phyloP scores from a whole-genome alignment of 2,329 filamentous ascomycete species.

The Cordyceps javanica region DNA sequence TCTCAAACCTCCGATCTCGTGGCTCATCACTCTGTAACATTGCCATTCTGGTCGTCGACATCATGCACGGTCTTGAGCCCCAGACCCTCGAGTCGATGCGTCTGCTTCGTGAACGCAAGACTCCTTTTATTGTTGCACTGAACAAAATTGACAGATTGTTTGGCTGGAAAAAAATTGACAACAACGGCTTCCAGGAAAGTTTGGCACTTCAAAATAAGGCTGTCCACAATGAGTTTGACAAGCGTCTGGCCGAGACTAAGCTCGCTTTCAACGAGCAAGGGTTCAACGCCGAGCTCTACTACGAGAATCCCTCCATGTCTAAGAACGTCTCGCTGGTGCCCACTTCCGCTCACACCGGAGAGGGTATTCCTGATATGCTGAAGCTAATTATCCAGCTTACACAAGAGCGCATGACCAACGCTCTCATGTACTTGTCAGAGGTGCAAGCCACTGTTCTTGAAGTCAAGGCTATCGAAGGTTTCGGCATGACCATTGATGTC shows the following conservation, averaged over 20 bases:
- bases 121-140: slow-evolving; percentile 94
- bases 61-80: slow-evolving; percentile 98
- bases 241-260: slow-evolving; percentile 85
- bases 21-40: slow-evolving; percentile 99
- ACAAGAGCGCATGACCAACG: slow-evolving; percentile 94
- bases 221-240: slow-evolving; percentile 90
- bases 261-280: slow-evolving; percentile 91
- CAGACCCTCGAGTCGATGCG: slow-evolving; percentile 98
- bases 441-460: slow-evolving; percentile 97
- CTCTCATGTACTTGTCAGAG: slow-evolving; percentile 97
- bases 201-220: slow-evolving; percentile 84
- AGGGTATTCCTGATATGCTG: slow-evolving; percentile 97
- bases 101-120: slow-evolving; percentile 85
- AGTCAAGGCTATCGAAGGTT: slow-evolving; percentile 98
- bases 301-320: slow-evolving; percentile 96
- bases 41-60: slow-evolving; percentile 96
- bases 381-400: slow-evolving; percentile 90
- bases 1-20: slow-evolving; percentile 94
- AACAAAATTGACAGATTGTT: slow-evolving; percentile 99
- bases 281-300: slow-evolving; percentile 96
- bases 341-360: slow-evolving; percentile 96
- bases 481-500: slow-evolving; percentile 97
- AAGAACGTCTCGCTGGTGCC: slow-evolving; percentile 92
- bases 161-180: slow-evolving; percentile 96
- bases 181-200: slow-evolving; percentile 96